Evolutionary conservation across 2,329 filamentous ascomycete genomes (phyloP).

Genomic region (Cladosporium cucumerinum): DNA sequence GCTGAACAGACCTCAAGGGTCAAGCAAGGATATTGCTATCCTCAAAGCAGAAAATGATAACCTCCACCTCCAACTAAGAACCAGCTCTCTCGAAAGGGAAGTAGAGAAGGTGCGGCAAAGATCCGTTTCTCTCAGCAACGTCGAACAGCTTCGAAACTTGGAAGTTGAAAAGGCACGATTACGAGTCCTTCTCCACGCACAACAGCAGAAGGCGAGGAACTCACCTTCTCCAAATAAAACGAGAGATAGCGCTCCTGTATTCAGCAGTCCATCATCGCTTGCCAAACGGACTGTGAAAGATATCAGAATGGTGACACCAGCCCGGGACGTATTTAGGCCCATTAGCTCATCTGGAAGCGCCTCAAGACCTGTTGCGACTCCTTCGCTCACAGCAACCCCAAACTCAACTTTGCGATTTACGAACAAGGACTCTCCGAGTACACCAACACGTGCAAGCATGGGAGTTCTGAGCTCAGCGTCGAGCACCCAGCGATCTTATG

Average conservation of each 20-base stretch:
- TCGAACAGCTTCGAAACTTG: conserved; percentile 2
- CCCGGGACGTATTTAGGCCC: not conserved
- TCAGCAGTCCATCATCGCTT: not conserved
- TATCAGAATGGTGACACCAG: not conserved
- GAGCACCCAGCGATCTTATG: not conserved
- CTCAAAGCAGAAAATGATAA: conserved; percentile 9
- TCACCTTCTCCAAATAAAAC: conserved; percentile 1
- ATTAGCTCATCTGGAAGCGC: not conserved
- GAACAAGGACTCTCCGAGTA: not conserved
- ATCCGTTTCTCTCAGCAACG: not conserved
- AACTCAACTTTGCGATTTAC: not conserved
- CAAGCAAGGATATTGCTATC: not conserved
- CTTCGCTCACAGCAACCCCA: not conserved
- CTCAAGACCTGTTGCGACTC: not conserved
- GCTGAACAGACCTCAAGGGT: not conserved
- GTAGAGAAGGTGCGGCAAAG: conserved; percentile 8
- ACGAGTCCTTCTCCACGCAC: not conserved
- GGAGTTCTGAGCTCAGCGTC: not conserved
- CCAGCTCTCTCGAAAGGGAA: conserved; percentile 5
- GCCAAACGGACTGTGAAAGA: not conserved
- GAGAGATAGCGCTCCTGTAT: not conserved
- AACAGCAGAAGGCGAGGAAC: not conserved
- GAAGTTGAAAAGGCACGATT: conserved; percentile 5
- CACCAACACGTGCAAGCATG: not conserved
- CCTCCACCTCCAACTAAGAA: conserved; percentile 2